Base-by-base conservation (phyloP, 441 rosid genomes). In the Gossypium gossypioides region DNA sequence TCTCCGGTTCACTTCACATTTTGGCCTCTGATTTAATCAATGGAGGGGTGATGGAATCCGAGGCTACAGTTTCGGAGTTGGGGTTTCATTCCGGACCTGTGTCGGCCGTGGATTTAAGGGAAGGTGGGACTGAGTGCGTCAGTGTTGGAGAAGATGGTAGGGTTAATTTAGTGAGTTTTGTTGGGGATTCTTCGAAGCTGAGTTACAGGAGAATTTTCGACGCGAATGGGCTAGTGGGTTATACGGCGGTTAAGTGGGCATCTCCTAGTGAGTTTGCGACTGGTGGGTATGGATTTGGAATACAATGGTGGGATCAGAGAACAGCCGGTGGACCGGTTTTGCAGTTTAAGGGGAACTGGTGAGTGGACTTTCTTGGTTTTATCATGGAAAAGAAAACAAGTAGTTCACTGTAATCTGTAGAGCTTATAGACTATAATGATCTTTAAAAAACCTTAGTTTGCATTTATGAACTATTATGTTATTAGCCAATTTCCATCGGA, bases 231-330 rank as follows among this genome's bases (percentile, higher is more conserved):
- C 73, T 91, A 77, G 88, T 89, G 40, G 86, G 89, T 13, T 93
- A 87, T 73, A 84, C 85, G 16, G 89, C 95, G 0, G 97, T 84
- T 62, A 91, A 80, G 68, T 90, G 97, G 97, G 97, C 93, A 8
- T 93, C 98, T 10, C 86, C 88, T 12, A 74, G 73, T 61, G 98
- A 91, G 84, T 91, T 91, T 77, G 93, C 88, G 4, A 90, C 95
- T 0, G 98, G 97, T 51, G 96, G 98, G 27, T 85, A 68, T 50
- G 97, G 96, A 19, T 88, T 86, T 73, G 89, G 96, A 62, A 73
- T 93, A 42, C 96, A 87, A 32, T 85, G 93, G 96, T 93, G 97
- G 98, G 98, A 93, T 81, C 85, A 77, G 72, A 85, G 98, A 80
- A 88, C 80, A 69, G 70, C 89, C 12, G 91, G 87, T 68, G 86